A percentile compares a stretch with the other conserved stretches of the same genome.
These are phyloP conservation scores for Dissophora ornata DNA, from an alignment of 192 early-diverging fungal species.

Conservation along the genomic window DNA sequence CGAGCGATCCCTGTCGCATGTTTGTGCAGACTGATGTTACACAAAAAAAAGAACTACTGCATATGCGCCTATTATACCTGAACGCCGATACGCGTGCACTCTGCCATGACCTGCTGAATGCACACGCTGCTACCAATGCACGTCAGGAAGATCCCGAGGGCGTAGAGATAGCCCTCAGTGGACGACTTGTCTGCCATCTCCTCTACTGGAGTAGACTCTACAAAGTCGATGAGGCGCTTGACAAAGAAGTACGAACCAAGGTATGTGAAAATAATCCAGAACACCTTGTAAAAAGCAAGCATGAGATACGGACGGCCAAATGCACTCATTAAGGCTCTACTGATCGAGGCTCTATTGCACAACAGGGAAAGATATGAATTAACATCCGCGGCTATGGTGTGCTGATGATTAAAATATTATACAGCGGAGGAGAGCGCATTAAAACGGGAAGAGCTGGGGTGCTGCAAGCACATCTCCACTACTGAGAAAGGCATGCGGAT, in stretches of 20 bases:
- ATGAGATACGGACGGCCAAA: slow-evolving; percentile 67
- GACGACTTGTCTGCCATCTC: not conserved
- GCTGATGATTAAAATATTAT: too few relatives aligned
- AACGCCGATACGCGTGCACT: slow-evolving; percentile 58
- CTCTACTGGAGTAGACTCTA: slow-evolving; percentile 31
- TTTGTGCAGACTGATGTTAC: slow-evolving; percentile 11
- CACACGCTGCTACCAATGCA: slow-evolving; percentile 55
- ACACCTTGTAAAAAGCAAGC: slow-evolving; percentile 70
- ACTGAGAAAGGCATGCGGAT: too few relatives aligned
- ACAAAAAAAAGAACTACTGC: too few relatives aligned
- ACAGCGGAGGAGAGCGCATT: too few relatives aligned
- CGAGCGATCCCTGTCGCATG: slow-evolving; percentile 21
- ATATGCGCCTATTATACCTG: slow-evolving; percentile 43
- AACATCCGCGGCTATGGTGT: too few relatives aligned
- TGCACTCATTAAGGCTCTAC: slow-evolving; percentile 63
- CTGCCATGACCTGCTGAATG: slow-evolving; percentile 55
- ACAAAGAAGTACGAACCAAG: slow-evolving; percentile 68
- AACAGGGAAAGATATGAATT: too few relatives aligned
- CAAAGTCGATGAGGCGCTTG: slow-evolving; percentile 56
- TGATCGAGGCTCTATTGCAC: slow-evolving; percentile 66
- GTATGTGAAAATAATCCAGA: slow-evolving; percentile 73
- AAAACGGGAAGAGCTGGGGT: too few relatives aligned
- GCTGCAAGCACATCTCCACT: too few relatives aligned
- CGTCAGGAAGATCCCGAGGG: slow-evolving; percentile 66
- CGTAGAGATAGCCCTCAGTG: slow-evolving; percentile 62